Conservation (phyloP, 2,329 filamentous ascomycete species). For the Cladophialophora psammophila region DNA sequence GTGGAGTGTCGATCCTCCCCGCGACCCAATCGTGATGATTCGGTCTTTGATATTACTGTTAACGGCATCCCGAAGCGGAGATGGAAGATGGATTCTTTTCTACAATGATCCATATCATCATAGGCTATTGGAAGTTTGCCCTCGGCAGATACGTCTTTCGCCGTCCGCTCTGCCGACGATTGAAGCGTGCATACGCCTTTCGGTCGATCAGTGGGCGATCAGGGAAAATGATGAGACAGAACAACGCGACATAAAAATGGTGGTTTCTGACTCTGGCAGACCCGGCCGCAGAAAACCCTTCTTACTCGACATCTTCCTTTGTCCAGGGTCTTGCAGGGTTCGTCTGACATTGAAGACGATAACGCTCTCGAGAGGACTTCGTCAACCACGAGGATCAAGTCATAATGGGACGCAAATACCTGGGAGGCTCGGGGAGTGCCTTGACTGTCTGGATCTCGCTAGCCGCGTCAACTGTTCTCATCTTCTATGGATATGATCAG, state of each 20-base stretch:
- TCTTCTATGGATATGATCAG: slow-evolving; percentile 59
- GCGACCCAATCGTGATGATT: neutral
- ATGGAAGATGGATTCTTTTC: neutral
- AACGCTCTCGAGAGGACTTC: neutral
- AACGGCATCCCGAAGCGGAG: slow-evolving; percentile 10
- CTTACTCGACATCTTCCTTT: neutral
- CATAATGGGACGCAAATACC: slow-evolving; percentile 56
- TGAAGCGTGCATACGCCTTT: neutral
- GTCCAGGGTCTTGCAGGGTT: neutral
- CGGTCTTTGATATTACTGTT: neutral
- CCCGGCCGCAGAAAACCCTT: neutral
- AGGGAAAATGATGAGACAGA: neutral
- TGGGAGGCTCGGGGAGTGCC: slow-evolving; percentile 59
- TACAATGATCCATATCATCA: slow-evolving; percentile 3
- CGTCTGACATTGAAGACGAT: neutral
- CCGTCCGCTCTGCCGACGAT: slow-evolving; percentile 19
- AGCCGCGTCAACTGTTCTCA: slow-evolving; percentile 58
- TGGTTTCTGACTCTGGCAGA: neutral
- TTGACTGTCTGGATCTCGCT: slow-evolving; percentile 63
- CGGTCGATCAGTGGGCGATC: slow-evolving; percentile 19
- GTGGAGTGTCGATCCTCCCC: slow-evolving; percentile 10
- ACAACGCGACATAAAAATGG: neutral
- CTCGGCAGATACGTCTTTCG: slow-evolving; percentile 17
- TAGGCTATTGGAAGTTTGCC: slow-evolving; percentile 14
- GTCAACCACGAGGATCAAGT: neutral